Evolutionary conservation across 1,284 basidiomycete species (phyloP).

Genomic region (Mycocalia duriaeana): DNA sequence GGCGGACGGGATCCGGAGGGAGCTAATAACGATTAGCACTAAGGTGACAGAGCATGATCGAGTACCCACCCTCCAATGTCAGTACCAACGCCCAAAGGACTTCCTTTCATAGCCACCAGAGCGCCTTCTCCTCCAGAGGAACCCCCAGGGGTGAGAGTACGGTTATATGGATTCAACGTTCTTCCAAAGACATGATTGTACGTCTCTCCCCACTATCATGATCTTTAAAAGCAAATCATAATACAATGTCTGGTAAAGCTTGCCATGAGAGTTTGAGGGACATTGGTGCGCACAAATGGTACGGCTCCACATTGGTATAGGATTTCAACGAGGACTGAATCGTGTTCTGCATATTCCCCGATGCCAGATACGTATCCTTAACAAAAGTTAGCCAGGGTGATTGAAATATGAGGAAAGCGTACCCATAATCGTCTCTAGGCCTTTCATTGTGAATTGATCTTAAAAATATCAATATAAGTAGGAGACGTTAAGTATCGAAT

Average conservation of each 20-base stretch:
- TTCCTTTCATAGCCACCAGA: constrained; percentile 54
- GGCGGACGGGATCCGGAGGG: constrained; percentile 60
- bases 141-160: constrained; percentile 45
- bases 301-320: constrained; percentile 60
- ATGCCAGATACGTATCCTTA: constrained; percentile 70
- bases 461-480: background rate
- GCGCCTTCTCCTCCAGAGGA: constrained; percentile 57
- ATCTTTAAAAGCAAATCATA: constrained; percentile 20
- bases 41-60: background rate
- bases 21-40: constrained; percentile 29
- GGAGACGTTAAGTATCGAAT: background rate
- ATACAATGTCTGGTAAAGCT: background rate
- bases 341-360: constrained; percentile 45
- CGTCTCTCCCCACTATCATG: constrained; percentile 54
- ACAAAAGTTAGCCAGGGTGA: too few species aligned
- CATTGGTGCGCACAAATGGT: constrained; percentile 66
- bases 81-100: constrained; percentile 65
- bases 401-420: too few species aligned
- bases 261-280: constrained; percentile 68
- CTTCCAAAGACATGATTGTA: constrained; percentile 63
- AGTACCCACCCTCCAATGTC: constrained; percentile 60
- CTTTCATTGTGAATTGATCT: constrained; percentile 59
- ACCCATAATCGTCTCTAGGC: constrained; percentile 61
- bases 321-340: constrained; percentile 58
- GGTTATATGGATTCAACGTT: constrained; percentile 50